Base-by-base conservation (phyloP, 75 land plant species). In the Picea glauca region DNA sequence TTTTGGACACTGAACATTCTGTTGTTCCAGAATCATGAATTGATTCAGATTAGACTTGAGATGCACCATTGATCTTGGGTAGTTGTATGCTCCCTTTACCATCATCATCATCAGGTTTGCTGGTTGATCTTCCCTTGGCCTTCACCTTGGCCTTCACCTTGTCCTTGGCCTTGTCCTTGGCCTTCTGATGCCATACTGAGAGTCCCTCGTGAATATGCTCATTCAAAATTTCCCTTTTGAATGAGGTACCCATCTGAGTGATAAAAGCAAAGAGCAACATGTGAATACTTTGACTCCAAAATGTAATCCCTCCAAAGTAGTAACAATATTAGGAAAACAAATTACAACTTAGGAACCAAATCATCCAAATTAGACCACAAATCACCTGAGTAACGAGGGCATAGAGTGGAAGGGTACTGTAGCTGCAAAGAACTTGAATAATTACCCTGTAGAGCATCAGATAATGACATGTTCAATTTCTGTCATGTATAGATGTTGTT, bases 361-460 rank as follows among this genome's bases (percentile, higher is more conserved):
- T 60, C 13, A 12, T 58, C 40, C 2, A 60, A 58, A 72, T 21
- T 18, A 40, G n/a, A 40, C n/a, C 8, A 18, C 30, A 50, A 78
- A 31, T 56, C 57, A 93, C 96, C 91, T 89, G 96, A 8, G 96
- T 79, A 26, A 93, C 94, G 21, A 93, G 77, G 17, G 89, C 91
- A 81, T 93, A 93, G 8, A 91, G 77, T 26, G 96, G 96, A 56
- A 93, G 77, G 21, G 96, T 93, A 78, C 85, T 86, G 84, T 87
- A 93, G 81, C 94, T 91, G 84, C 96, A 93, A 32, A 93, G 84
- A 12, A 89, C 75, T 70, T 87, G 88, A 31, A 89, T 78, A 63
- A 91, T 68, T 17, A 89, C 82, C 32, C 96, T 93, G 86, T 33
- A 88, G 26, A 23, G 17, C 33, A 13, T 60, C 68, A 79, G 13